Evolutionary conservation across 2,329 filamentous ascomycete genomes (phyloP).

Genomic region (Macrophomina pseudophaseolina): DNA sequence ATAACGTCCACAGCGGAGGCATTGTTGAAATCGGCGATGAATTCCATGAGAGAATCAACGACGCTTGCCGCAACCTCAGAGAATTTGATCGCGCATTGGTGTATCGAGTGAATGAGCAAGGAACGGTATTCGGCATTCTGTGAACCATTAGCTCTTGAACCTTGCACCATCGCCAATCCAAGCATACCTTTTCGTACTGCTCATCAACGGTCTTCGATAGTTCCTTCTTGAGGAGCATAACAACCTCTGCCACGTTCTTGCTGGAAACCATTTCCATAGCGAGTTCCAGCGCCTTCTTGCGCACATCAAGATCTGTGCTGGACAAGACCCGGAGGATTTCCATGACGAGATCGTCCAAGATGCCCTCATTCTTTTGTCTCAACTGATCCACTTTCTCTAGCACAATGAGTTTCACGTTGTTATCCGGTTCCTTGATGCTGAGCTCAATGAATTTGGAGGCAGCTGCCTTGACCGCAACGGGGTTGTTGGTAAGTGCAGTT

Average conservation of each 20-base stretch:
- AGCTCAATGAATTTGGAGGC: constrained; percentile 96
- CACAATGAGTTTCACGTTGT: constrained; percentile 99
- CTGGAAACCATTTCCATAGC: constrained; percentile 98
- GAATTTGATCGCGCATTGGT: constrained; percentile 98
- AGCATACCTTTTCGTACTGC: constrained; percentile 81
- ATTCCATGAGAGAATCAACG: constrained; percentile 97
- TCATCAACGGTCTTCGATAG: constrained; percentile 97
- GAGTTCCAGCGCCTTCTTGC: constrained; percentile 86
- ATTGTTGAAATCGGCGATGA: constrained; percentile 98
- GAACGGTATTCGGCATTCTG: constrained; percentile 90
- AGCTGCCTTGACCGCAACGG: constrained; percentile 95
- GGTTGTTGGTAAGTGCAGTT: constrained; percentile 92
- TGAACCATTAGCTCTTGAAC: neutral
- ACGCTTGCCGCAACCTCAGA: constrained; percentile 97
- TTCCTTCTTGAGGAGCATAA: constrained; percentile 95
- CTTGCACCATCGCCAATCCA: no score
- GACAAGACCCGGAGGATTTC: constrained; percentile 94
- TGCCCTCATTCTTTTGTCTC: constrained; percentile 84
- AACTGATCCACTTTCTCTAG: constrained; percentile 90
- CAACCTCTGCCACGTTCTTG: constrained; percentile 98
- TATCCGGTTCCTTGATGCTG: constrained; percentile 96
- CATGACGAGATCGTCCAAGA: constrained; percentile 94
- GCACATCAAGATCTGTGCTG: constrained; percentile 93
- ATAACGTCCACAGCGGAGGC: constrained; percentile 97
- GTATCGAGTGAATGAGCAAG: constrained; percentile 93